phyloP scores from a whole-genome alignment of 768 basidiomycete species.

The Mycena belliarum region DNA sequence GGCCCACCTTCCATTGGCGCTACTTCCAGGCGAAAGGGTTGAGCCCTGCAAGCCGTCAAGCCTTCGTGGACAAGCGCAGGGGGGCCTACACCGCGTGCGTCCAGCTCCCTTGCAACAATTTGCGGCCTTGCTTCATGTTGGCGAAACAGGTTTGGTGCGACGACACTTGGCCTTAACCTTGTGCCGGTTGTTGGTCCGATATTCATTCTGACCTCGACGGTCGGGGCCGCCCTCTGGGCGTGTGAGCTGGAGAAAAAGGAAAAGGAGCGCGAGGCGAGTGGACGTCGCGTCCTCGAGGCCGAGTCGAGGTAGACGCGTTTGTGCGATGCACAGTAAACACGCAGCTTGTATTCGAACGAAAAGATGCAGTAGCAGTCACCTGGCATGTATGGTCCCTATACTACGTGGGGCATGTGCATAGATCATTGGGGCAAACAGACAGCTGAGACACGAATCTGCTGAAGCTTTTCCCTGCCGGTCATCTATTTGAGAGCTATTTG shows the following conservation, averaged over 20 bases:
- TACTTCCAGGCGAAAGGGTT: constrained; percentile 72
- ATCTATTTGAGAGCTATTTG: no score
- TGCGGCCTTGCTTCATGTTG: no score
- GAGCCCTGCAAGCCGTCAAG: constrained; percentile 41
- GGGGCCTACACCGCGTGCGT: constrained; percentile 69
- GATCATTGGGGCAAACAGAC: no score
- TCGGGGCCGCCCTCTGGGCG: constrained; percentile 76
- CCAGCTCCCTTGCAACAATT: no score
- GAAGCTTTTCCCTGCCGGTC: no score
- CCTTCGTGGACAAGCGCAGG: constrained; percentile 47
- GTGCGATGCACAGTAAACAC: no score
- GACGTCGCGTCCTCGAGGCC: not conserved
- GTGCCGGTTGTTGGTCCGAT: constrained; percentile 61
- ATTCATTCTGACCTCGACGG: constrained; percentile 62
- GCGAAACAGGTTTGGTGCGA: constrained; percentile 52
- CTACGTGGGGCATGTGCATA: no score
- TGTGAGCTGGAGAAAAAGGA: constrained; percentile 54
- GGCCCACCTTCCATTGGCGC: constrained; percentile 60
- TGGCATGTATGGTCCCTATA: no score
- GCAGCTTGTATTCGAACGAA: no score
- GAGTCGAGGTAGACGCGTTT: no score
- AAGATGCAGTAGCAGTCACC: no score
- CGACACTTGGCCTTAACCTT: constrained; percentile 59
- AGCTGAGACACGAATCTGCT: no score
- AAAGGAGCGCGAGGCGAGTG: constrained; percentile 7